Evolutionary conservation across 257 asterid species (phyloP).

Genomic region (Osmanthus fragrans): DNA sequence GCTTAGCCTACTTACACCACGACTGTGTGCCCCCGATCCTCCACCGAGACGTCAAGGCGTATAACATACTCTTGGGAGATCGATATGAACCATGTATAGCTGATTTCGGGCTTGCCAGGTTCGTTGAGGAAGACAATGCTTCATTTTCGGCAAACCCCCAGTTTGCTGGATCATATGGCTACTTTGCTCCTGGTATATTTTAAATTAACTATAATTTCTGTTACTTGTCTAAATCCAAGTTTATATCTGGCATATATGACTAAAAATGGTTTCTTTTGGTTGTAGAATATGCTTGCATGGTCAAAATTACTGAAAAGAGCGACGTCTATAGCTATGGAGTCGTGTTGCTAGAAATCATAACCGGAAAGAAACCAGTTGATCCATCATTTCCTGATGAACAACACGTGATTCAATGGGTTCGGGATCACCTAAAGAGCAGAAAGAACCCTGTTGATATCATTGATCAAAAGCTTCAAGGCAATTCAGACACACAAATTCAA

Average conservation of each 20-base stretch:
- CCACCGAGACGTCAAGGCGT: slow-evolving; percentile 71
- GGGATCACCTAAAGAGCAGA: slow-evolving; percentile 58
- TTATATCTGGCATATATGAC: slow-evolving; percentile 15
- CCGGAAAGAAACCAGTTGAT: slow-evolving; percentile 72
- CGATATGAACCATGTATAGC: slow-evolving; percentile 68
- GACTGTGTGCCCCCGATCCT: slow-evolving; percentile 77
- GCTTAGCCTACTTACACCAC: slow-evolving; percentile 74
- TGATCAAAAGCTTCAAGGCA: slow-evolving; percentile 70
- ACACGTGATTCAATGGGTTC: slow-evolving; percentile 77
- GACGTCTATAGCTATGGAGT: slow-evolving; percentile 85
- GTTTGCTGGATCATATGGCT: slow-evolving; percentile 87
- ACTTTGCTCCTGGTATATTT: slow-evolving; percentile 81
- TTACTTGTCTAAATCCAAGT: not conserved
- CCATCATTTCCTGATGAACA: slow-evolving; percentile 68
- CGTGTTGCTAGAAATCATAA: slow-evolving; percentile 65
- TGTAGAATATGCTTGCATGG: slow-evolving; percentile 72
- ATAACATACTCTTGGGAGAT: slow-evolving; percentile 65
- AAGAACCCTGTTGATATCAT: slow-evolving; percentile 57
- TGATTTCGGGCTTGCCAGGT: slow-evolving; percentile 81
- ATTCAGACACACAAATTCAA: slow-evolving; percentile 67
- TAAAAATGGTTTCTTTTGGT: slow-evolving; percentile 7
- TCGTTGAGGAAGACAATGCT: slow-evolving; percentile 52
- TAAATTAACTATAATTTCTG: not conserved
- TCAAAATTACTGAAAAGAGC: slow-evolving; percentile 64
- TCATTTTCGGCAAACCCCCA: slow-evolving; percentile 55